These are phyloP conservation scores for Metschnikowia shivogae DNA, from an alignment of 805 yeast species.

Conservation along the genomic window DNA sequence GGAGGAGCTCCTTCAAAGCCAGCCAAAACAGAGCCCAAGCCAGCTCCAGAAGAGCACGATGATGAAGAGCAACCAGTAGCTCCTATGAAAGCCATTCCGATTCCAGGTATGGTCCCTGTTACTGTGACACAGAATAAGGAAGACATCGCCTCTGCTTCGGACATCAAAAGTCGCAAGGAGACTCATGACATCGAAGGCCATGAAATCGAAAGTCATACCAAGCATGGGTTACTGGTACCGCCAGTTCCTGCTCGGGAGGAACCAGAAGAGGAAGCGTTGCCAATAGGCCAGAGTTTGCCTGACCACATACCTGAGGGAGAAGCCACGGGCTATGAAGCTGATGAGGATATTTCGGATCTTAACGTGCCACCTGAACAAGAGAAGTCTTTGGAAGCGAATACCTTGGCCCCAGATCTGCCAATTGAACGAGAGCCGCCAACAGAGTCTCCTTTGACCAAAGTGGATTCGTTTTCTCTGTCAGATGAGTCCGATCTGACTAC, in stretches of 20 bases:
- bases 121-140: not conserved
- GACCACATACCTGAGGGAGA: constrained; percentile 16
- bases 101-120: constrained; percentile 11
- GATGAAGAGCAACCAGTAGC: not conserved
- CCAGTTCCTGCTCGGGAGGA: no score
- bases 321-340: constrained; percentile 68
- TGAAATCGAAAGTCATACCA: no score
- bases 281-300: not conserved
- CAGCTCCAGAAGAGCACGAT: not conserved
- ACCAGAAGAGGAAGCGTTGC: not conserved
- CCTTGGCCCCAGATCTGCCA: no score
- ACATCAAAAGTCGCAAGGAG: no score
- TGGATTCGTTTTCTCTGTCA: constrained; percentile 4
- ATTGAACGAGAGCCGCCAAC: constrained; percentile 11
- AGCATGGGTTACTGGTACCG: no score
- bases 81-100: constrained; percentile 8
- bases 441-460: constrained; percentile 4
- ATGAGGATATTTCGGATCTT: constrained; percentile 44
- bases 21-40: constrained; percentile 12
- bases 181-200: no score
- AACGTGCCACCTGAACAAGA: constrained; percentile 4
- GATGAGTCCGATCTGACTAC: constrained; percentile 1
- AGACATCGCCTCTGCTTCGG: no score
- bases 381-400: no score
- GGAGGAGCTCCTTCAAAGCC: constrained; percentile 20